Evolutionary conservation across 257 asterid species (phyloP).

Genomic region (Nicotiana tabacum): DNA sequence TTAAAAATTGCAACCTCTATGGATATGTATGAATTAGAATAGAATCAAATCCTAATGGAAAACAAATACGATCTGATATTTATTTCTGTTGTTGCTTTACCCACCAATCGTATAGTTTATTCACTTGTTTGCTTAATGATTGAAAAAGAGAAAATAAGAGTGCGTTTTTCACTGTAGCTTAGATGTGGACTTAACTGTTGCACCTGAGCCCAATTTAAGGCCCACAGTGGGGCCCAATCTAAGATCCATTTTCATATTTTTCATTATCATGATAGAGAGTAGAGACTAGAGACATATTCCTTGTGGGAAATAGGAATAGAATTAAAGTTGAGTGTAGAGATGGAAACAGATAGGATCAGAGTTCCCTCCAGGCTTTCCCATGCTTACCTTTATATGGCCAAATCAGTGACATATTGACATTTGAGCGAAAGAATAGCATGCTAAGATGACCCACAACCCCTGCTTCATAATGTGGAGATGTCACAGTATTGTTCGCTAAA

Average conservation of each 20-base stretch:
- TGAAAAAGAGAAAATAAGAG: not conserved
- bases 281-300: too few relatives aligned
- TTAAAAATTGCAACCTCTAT: not conserved
- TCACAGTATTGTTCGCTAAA: too few relatives aligned
- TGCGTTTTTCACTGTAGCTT: not conserved
- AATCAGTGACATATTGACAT: not conserved
- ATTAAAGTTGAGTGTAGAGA: not conserved
- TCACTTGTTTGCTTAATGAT: constrained; percentile 6
- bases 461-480: too few relatives aligned
- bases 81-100: not conserved
- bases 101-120: not conserved
- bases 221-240: not conserved
- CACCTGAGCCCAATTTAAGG: not conserved
- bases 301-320: not conserved
- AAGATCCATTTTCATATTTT: not conserved
- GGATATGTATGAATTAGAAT: not conserved
- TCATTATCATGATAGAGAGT: too few relatives aligned
- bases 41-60: not conserved
- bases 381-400: not conserved
- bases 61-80: not conserved
- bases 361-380: not conserved
- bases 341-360: constrained; percentile 2
- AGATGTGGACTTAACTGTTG: not conserved
- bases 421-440: not conserved
- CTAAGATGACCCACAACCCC: not conserved